Evolutionary conservation across 495 filamentous ascomycete genomes (phyloP).

Genomic region (Aspergillus sclerotioniger): DNA sequence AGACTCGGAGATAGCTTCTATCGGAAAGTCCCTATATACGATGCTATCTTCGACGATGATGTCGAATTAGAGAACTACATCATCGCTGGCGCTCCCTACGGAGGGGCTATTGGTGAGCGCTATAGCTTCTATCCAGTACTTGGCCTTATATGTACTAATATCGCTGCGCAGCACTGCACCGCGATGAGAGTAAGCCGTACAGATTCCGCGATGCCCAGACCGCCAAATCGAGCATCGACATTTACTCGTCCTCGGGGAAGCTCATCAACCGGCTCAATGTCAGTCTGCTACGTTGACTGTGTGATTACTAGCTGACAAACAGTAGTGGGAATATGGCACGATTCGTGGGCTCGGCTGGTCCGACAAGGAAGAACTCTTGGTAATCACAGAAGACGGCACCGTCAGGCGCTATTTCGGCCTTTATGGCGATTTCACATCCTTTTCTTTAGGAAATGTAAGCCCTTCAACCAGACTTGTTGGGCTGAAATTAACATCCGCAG

Average conservation of each 20-base stretch:
- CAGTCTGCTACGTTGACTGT: slow-evolving; percentile 16
- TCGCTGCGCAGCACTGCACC: slow-evolving; percentile 67
- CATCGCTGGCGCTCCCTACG: slow-evolving; percentile 89
- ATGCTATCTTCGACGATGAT: slow-evolving; percentile 84
- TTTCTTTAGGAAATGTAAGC: slow-evolving; percentile 82
- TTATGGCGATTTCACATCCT: slow-evolving; percentile 91
- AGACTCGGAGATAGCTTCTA: slow-evolving; percentile 88
- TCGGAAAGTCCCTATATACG: slow-evolving; percentile 89
- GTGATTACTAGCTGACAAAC: slow-evolving; percentile 8
- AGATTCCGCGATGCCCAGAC: slow-evolving; percentile 68
- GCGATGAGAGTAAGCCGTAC: slow-evolving; percentile 82
- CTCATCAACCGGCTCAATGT: slow-evolving; percentile 70
- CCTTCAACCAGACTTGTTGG: neutral
- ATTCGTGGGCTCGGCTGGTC: slow-evolving; percentile 95
- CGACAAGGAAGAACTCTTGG: slow-evolving; percentile 89
- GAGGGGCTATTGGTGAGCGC: slow-evolving; percentile 80
- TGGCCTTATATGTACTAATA: slow-evolving; percentile 16
- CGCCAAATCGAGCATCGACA: slow-evolving; percentile 81
- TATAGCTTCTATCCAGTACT: neutral
- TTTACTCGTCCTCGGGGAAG: slow-evolving; percentile 90
- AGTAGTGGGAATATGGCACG: slow-evolving; percentile 84
- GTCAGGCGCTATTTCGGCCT: slow-evolving; percentile 91
- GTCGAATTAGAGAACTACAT: slow-evolving; percentile 94
- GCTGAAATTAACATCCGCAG: slow-evolving; percentile 31
- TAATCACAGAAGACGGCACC: slow-evolving; percentile 84